Percentiles rank a stretch among this genome's conserved stretches.
phyloP scores from a whole-genome alignment of 192 early-diverging fungal species.

The Backusella australiensis region DNA sequence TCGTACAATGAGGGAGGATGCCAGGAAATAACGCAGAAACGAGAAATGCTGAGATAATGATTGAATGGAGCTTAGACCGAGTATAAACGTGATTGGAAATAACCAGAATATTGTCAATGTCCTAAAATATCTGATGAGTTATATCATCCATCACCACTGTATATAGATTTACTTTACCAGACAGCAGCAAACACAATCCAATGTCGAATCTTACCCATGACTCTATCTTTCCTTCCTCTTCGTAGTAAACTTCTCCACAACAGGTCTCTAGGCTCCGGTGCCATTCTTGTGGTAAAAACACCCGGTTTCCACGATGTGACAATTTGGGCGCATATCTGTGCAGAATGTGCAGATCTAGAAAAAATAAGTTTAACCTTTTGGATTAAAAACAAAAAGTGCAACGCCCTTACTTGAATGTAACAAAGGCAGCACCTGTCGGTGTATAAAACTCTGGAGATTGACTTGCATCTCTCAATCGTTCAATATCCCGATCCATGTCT shows the following conservation, averaged over 20 bases:
- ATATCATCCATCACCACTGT: too few relatives aligned
- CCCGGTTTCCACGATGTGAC: conserved; percentile 51
- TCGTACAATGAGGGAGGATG: conserved; percentile 38
- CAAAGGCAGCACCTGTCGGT: conserved; percentile 56
- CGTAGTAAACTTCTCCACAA: conserved; percentile 57
- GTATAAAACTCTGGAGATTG: conserved; percentile 39
- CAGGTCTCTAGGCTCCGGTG: conserved; percentile 64
- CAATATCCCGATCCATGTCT: conserved; percentile 34
- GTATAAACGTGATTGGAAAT: conserved; percentile 57
- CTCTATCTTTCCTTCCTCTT: conserved; percentile 38
- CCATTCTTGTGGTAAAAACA: conserved; percentile 46
- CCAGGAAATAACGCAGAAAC: conserved; percentile 47
- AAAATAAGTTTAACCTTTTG: background rate
- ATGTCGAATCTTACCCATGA: conserved; percentile 46
- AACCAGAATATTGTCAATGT: conserved; percentile 63
- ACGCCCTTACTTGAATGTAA: conserved; percentile 48
- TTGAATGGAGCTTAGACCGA: conserved; percentile 52
- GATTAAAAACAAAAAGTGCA: background rate
- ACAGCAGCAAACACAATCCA: conserved; percentile 42
- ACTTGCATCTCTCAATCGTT: conserved; percentile 36
- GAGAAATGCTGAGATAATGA: conserved; percentile 44
- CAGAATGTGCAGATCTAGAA: conserved; percentile 43
- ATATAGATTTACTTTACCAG: conserved; percentile 5
- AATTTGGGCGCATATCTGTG: conserved; percentile 54
- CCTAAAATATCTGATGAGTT: conserved; percentile 28